A percentile compares a stretch with the other conserved stretches of the same genome.
Evolutionary conservation across 2,329 filamentous ascomycete species (phyloP).

Genomic region (Herpotrichia juniperi): DNA sequence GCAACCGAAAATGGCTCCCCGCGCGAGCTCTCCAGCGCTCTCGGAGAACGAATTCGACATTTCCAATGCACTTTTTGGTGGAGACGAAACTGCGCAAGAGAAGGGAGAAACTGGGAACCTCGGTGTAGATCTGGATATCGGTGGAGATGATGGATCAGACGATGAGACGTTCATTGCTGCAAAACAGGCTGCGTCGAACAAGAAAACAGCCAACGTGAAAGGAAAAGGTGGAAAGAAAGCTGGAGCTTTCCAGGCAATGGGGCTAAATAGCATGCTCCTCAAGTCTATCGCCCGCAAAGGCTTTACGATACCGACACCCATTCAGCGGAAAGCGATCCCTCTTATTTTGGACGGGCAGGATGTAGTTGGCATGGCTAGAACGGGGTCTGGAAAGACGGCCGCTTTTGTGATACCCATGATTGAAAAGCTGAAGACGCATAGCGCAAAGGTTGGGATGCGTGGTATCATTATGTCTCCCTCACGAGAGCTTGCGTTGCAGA

Average conservation of each 20-base stretch:
- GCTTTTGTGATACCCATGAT: slow-evolving; percentile 99
- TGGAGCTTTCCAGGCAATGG: slow-evolving; percentile 96
- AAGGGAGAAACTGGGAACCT: slow-evolving; percentile 42
- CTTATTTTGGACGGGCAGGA: slow-evolving; percentile 88
- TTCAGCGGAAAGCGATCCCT: slow-evolving; percentile 96
- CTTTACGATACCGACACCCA: slow-evolving; percentile 94
- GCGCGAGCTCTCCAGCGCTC: slow-evolving; percentile 77
- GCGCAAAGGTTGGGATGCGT: slow-evolving; percentile 81
- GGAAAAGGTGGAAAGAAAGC: slow-evolving; percentile 90
- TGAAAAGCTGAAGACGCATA: slow-evolving; percentile 87
- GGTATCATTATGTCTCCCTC: slow-evolving; percentile 91
- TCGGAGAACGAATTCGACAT: slow-evolving; percentile 96
- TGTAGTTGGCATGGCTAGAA: slow-evolving; percentile 98
- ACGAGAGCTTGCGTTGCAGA: slow-evolving; percentile 92
- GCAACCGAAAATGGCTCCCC: slow-evolving; percentile 66
- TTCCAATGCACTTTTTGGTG: slow-evolving; percentile 74
- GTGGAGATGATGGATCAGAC: slow-evolving; percentile 62
- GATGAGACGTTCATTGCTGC: slow-evolving; percentile 93
- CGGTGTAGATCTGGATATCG: slow-evolving; percentile 46
- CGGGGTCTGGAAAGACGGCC: slow-evolving; percentile 98
- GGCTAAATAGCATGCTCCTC: slow-evolving; percentile 79
- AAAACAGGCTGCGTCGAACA: slow-evolving; percentile 83
- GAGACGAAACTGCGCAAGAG: slow-evolving; percentile 53
- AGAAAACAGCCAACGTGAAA: slow-evolving; percentile 82
- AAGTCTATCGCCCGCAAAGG: slow-evolving; percentile 94